Evolutionary conservation across 176 grass and related monocot species (phyloP), one percentile per base, ranked within the genome.

Genomic region (Pontederia crassipes): DNA sequence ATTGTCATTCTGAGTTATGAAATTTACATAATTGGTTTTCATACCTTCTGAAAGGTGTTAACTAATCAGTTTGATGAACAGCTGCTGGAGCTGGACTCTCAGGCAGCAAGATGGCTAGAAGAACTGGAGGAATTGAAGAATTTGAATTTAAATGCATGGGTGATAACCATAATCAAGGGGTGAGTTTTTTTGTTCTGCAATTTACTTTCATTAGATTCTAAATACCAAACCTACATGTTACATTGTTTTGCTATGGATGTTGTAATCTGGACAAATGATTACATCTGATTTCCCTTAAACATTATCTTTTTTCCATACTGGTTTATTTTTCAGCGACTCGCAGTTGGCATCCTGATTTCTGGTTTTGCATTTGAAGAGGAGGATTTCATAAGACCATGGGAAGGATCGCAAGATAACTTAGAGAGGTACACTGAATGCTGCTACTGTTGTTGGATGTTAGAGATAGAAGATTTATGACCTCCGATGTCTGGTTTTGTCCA

Each of bases 71-170:
- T 45, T 61, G 45, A 48, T 78, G 72, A 65, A 70, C 64, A 98
- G 87, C 88, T 88, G 88, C 93, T 89, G 93, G 93, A 79, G 93
- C 93, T 86, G 93, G 93, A 50, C 79, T 98, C 48, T 83, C 93
- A 65, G 88, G 93, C 46, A 81, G 66, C 63, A 98, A 98, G 80
- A 98, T 98, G 93, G 93, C 93, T 59, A 84, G 52, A 68, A 79
- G 93, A 79, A 98, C 86, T 8, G 87, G 87, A 51, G 52, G 60
- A 74, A 63, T 98, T 58, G 85, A 72, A 82, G 93, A 98, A 88
- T 98, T 98, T 71, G 84, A 98, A 72, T 81, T 98, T 65, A 91
- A 98, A 70, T 56, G 79, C 14, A 83, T 92, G 16, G 87, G 87
- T 11, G 79, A 83, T 48, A 98, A 92, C 29, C 93, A 98, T 85